These are phyloP conservation scores for Schizothecium vesticola DNA, from an alignment of 495 filamentous ascomycete genomes.

Conservation along the genomic window DNA sequence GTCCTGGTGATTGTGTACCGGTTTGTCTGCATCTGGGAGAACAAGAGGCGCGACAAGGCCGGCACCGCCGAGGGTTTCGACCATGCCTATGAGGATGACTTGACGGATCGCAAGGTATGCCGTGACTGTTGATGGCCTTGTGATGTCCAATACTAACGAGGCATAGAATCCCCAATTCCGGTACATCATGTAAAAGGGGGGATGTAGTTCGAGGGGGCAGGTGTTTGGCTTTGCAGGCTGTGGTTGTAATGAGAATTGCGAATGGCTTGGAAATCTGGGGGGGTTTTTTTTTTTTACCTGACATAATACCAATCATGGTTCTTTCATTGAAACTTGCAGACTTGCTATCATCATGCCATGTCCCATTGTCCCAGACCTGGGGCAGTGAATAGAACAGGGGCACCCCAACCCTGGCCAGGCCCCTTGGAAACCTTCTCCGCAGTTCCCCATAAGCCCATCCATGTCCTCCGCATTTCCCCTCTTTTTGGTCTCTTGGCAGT, in stretches of 20 bases:
- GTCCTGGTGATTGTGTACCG: conserved; percentile 31
- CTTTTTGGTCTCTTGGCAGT: not conserved
- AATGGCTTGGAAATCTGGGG: not conserved
- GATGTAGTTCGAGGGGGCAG: not conserved
- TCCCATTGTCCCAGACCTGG: too few relatives aligned
- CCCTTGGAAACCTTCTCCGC: too few relatives aligned
- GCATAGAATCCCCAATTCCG: conserved; percentile 40
- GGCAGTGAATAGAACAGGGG: too few relatives aligned
- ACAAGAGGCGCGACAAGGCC: conserved; percentile 11
- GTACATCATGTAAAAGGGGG: conserved; percentile 25
- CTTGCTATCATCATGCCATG: too few relatives aligned
- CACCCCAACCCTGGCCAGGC: too few relatives aligned
- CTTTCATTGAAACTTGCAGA: too few relatives aligned
- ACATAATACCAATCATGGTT: too few relatives aligned
- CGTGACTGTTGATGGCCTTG: not conserved
- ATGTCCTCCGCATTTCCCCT: not conserved
- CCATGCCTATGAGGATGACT: conserved; percentile 42
- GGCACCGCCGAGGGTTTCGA: conserved; percentile 31
- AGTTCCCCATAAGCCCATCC: too few relatives aligned
- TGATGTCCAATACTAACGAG: not conserved
- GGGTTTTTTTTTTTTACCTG: too few relatives aligned
- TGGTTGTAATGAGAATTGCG: not conserved
- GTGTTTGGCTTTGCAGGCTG: too few relatives aligned
- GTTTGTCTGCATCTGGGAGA: conserved; percentile 10
- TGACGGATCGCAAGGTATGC: conserved; percentile 29